Evolutionary conservation across 2,329 filamentous ascomycete species (phyloP), one percentile per base, ranked within the genome.

Genomic region (Penicillium polonicum): DNA sequence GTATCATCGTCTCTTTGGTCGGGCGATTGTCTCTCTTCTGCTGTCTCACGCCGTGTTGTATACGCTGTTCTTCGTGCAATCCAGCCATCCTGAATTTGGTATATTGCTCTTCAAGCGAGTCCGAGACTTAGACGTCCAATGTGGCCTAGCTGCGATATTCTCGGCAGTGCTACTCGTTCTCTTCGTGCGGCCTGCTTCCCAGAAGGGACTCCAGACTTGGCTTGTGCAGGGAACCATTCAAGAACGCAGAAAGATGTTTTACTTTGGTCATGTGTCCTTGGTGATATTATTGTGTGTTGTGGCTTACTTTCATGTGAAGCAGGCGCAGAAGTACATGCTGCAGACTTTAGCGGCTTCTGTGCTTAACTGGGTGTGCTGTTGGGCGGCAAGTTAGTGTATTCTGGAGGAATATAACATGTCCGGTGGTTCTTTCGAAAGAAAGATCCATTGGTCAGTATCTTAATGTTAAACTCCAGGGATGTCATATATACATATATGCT

Each of bases 1-100:
- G 5, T 79, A 80, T 44, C 85, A 88, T 64, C 82, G 85, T 52
- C 74, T 85, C 5, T 78, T 86, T 31, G 84, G 84, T 13, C 80
- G 83, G 1, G 74, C 85, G 53, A 70, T 81, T 15, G 74, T 85
- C 42, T 76, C 79, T 13, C 70, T 87, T 3, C 76, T 87, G 51
- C 68, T 76, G 35, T 66, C 77, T 3, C 85, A 88, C 68, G 81
- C 79, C 1, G 61, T 70, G 0, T 76, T 87, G 59, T 88, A 87
- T 62, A 61, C 85, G 25, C 77, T 79, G 50, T 86, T 85, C 72
- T 88, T 85, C 68, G 65, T 82, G 57, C 75, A 79, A 54, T 76
- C 78, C 2, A 74, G 71, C 17, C 65, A 74, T 51, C 74, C 73
- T 1, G 68, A 67, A 1, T 76, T 69, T 33, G 61, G 71, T 10